Percentiles rank a stretch among this genome's conserved stretches.
Conservation (phyloP, 129 eudicot genomes). For the Saussurea involucrata region DNA sequence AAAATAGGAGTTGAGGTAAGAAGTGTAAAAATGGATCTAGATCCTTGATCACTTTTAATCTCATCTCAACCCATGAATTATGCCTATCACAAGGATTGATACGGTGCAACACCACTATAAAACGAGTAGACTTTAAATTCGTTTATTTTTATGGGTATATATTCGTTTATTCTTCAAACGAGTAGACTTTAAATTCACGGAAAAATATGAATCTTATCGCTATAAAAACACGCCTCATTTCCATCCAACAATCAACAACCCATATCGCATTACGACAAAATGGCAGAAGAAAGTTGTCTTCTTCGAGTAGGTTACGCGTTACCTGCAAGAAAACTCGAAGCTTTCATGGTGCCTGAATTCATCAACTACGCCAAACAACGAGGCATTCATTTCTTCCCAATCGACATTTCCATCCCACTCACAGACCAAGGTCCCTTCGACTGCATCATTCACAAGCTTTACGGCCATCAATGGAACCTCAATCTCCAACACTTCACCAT, state of each 20-base stretch:
- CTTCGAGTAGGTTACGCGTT: conserved; percentile 61
- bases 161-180: neutral
- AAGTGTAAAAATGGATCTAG: too few relatives aligned
- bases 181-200: neutral
- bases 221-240: neutral
- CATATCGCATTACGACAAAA: conserved; percentile 1
- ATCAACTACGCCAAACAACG: conserved; percentile 31
- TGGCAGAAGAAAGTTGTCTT: conserved; percentile 8
- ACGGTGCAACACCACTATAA: too few relatives aligned
- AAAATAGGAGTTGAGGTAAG: too few relatives aligned
- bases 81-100: too few relatives aligned
- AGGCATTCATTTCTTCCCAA: conserved; percentile 42
- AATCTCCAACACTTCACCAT: conserved; percentile 18
- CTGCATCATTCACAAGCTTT: conserved; percentile 59
- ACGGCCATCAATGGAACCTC: conserved; percentile 44
- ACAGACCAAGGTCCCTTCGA: conserved; percentile 56
- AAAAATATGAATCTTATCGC: neutral
- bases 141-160: neutral
- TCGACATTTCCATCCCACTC: conserved; percentile 41
- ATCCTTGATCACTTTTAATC: too few relatives aligned
- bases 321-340: conserved; percentile 45
- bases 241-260: conserved; percentile 11
- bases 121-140: neutral
- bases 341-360: conserved; percentile 50
- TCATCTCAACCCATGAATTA: too few relatives aligned